phyloP scores from a whole-genome alignment of 768 basidiomycete species.

The Tephrocybe sp. region DNA sequence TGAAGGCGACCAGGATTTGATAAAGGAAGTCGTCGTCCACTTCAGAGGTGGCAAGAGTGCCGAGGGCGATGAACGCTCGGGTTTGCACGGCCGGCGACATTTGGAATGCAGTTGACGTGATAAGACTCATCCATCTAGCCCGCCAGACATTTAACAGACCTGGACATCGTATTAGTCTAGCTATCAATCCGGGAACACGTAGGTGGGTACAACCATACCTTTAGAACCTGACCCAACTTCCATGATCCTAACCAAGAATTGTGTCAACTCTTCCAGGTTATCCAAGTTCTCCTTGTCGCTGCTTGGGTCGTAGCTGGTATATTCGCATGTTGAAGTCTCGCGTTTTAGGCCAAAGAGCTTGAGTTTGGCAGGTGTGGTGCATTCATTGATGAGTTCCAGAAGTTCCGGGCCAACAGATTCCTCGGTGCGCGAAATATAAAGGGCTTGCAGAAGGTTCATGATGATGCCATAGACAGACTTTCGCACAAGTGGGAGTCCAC shows the following conservation, averaged over 20 bases:
- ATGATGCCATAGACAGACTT: conserved; percentile 80
- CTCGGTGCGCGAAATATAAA: conserved; percentile 59
- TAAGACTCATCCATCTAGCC: conserved; percentile 89
- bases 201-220: conserved; percentile 44
- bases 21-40: conserved; percentile 93
- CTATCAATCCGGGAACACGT: too few relatives aligned
- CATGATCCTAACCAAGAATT: conserved; percentile 61
- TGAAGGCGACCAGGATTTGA: conserved; percentile 88
- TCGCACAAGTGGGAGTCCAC: conserved; percentile 71
- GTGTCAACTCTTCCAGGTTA: conserved; percentile 60
- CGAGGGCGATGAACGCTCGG: conserved; percentile 81
- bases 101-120: conserved; percentile 88
- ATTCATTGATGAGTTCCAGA: conserved; percentile 59
- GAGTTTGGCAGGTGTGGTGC: conserved; percentile 53
- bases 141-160: conserved; percentile 86
- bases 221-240: conserved; percentile 62
- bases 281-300: conserved; percentile 61
- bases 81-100: conserved; percentile 85
- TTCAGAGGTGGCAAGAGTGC: conserved; percentile 76
- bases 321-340: conserved; percentile 66
- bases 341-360: conserved; percentile 72
- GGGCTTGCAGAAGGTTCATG: conserved; percentile 77
- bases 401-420: conserved; percentile 62
- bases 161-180: conserved; percentile 23
- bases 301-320: conserved; percentile 49